These are phyloP conservation scores for Chrysanthemum lavandulifolium DNA, from an alignment of 129 eudicot genomes.

Conservation along the genomic window DNA sequence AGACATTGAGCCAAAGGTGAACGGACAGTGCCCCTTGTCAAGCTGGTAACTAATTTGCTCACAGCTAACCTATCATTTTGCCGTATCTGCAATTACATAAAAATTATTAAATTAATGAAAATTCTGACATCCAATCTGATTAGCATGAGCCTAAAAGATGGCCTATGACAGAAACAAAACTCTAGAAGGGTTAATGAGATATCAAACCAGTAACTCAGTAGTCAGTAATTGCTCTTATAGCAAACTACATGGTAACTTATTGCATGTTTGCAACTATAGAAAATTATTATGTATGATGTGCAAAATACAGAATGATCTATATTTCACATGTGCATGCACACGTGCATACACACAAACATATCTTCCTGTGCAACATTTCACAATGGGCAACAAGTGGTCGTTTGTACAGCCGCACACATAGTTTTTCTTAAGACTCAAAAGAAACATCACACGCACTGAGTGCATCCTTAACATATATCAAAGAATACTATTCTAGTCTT, in stretches of 20 bases:
- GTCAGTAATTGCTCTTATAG: not conserved
- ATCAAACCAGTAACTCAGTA: not conserved
- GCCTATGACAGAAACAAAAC: no score
- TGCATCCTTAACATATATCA: not conserved
- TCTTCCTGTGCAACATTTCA: no score
- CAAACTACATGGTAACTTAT: not conserved
- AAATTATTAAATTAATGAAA: not conserved
- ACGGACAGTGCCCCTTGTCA: slow-evolving; percentile 92
- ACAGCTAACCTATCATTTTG: slow-evolving; percentile 94
- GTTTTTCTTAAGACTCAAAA: not conserved
- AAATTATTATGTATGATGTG: no score
- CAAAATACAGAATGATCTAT: no score
- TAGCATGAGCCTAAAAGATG: not conserved
- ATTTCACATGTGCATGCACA: no score
- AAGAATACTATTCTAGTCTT: not conserved
- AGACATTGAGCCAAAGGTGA: slow-evolving; percentile 98
- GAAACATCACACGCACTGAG: no score
- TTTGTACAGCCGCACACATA: not conserved
- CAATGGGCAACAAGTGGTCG: not conserved
- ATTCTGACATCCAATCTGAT: not conserved
- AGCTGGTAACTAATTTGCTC: slow-evolving; percentile 91
- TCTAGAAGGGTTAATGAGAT: no score
- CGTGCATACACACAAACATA: no score
- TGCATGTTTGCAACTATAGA: no score
- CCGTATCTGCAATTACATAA: slow-evolving; percentile 59